Evolutionary conservation across 345 rosid species (phyloP).

Genomic region (Noccaea caerulescens): DNA sequence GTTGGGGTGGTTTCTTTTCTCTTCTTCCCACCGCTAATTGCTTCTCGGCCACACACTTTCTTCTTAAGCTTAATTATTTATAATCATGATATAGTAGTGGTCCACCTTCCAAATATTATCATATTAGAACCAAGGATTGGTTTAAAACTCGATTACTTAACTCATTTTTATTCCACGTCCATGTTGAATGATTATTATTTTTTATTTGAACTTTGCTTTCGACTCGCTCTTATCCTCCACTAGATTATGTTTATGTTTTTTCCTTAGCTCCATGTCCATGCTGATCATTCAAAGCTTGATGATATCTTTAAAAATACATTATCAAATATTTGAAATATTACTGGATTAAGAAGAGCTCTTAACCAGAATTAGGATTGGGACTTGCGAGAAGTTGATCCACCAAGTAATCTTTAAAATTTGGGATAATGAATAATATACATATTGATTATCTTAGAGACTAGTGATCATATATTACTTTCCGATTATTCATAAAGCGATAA

Average conservation of each 20-base stretch:
- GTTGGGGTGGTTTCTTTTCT: constrained; percentile 25
- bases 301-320: constrained; percentile 19
- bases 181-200: constrained; percentile 20
- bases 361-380: constrained; percentile 5
- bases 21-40: constrained; percentile 39
- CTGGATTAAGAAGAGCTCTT: constrained; percentile 7
- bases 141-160: constrained; percentile 34
- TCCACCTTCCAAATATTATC: constrained; percentile 27
- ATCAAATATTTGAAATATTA: constrained; percentile 1
- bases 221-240: constrained; percentile 38
- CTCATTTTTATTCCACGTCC: constrained; percentile 1
- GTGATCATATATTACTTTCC: not conserved
- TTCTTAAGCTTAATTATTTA: constrained; percentile 22
- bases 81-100: constrained; percentile 35
- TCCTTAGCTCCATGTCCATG: constrained; percentile 12
- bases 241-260: constrained; percentile 23
- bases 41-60: constrained; percentile 33
- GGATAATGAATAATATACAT: not conserved
- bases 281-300: constrained; percentile 10
- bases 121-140: constrained; percentile 31
- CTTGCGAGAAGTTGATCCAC: constrained; percentile 21
- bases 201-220: constrained; percentile 36
- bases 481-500: not conserved
- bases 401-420: not conserved
- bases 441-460: not conserved